These are phyloP conservation scores for Sporothrix schenckii DNA, from an alignment of 2,329 filamentous ascomycete genomes.

Conservation along the genomic window DNA sequence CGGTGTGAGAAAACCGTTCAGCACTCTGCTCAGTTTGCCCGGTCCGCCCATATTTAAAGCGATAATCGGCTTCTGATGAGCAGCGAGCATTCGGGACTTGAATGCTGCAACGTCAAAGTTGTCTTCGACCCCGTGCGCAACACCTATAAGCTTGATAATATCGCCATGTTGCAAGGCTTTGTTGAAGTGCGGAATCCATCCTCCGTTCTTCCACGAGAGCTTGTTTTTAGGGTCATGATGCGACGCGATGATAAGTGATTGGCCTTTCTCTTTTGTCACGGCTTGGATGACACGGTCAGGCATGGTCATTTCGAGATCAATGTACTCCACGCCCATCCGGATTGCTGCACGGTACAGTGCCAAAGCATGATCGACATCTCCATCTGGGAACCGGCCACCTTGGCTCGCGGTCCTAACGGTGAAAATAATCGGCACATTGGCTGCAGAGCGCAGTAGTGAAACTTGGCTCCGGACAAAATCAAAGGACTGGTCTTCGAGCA, in stretches of 20 bases:
- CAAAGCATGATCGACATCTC: slow-evolving; percentile 69
- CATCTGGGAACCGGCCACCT: slow-evolving; percentile 84
- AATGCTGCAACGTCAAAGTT: slow-evolving; percentile 85
- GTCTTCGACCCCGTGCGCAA: slow-evolving; percentile 74
- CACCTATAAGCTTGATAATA: slow-evolving; percentile 89
- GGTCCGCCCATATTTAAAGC: slow-evolving; percentile 91
- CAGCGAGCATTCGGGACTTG: slow-evolving; percentile 71
- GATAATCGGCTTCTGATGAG: slow-evolving; percentile 82
- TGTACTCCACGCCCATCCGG: slow-evolving; percentile 84
- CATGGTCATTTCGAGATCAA: slow-evolving; percentile 90
- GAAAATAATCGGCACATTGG: slow-evolving; percentile 75
- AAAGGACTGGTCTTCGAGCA: slow-evolving; percentile 73
- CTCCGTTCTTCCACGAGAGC: slow-evolving; percentile 88
- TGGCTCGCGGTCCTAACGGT: slow-evolving; percentile 85
- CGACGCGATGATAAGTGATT: slow-evolving; percentile 86
- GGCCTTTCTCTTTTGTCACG: slow-evolving; percentile 67
- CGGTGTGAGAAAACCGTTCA: slow-evolving; percentile 92
- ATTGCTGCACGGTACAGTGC: slow-evolving; percentile 77
- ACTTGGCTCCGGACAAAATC: slow-evolving; percentile 84
- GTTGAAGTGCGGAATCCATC: slow-evolving; percentile 90
- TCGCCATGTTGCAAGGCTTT: slow-evolving; percentile 86
- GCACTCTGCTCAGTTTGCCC: slow-evolving; percentile 85
- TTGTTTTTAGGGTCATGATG: slow-evolving; percentile 83
- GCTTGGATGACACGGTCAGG: slow-evolving; percentile 73
- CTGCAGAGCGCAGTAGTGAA: slow-evolving; percentile 71